Evolutionary conservation across 306 rosid genomes (phyloP), one percentile per base, ranked within the genome.

Genomic region (Mimosa bimucronata): DNA sequence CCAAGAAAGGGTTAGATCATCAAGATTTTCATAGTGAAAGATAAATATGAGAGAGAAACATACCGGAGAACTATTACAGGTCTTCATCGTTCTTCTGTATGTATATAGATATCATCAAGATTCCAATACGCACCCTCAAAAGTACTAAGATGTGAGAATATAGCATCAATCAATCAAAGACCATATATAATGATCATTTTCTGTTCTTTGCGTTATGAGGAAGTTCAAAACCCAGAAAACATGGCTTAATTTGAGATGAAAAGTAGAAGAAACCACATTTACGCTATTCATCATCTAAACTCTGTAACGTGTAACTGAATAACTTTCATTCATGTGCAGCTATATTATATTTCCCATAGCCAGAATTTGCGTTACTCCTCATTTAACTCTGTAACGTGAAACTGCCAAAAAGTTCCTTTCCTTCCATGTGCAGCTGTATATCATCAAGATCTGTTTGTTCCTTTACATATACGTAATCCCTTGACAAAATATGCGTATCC

Each of bases 51-150:
- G 44, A 46, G 65, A 38, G 41, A 50, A 3, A 44, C 84, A 76
- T 82, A 82, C 89, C 62, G 29, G 60, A 53, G 23, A 53, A 7
- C 41, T 28, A 76, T 70, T 37, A 16, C 52, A 19, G 53, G 10
- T 71, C 81, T 55, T 71, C 82, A 76, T 82, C 55, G 21, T 29
- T 18, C 66, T 60, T 60, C 34, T 60, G 66, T 6, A n/a, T 34
- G 16, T 26, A 3, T 55, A 53, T 53, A 19, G 6, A 9, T 8
- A 21, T 21, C 15, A 44, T 15, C 25, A 25, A 25, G 57, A 71
- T 26, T 71, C 75, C 30, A 21, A 6, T 4, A 44, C 5, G 5
- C 60, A 44, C 14, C 9, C 3, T 0, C 57, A 50, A 18, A 23
- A 6, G 60, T 19, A 19, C 26, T n/a, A n/a, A n/a, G n/a, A 55